A percentile compares a stretch with the other conserved stretches of the same genome.
Evolutionary conservation across 1,284 basidiomycete species (phyloP).

Genomic region (Ustilago vetiveriae): DNA sequence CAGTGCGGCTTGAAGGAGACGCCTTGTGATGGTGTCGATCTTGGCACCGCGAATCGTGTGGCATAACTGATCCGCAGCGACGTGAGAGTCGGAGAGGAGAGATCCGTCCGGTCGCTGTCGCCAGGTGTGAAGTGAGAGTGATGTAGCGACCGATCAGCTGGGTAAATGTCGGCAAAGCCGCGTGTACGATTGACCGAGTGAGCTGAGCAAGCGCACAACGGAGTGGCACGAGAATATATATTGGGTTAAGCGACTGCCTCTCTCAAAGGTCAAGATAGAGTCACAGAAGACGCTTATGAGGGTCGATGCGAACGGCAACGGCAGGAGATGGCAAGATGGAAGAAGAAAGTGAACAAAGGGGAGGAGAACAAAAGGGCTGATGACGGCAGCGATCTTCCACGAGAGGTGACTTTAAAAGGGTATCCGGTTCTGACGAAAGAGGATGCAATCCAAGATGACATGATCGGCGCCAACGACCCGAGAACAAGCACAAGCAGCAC

Average conservation of each 20-base stretch:
- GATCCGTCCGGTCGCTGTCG: not conserved
- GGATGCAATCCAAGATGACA: not conserved
- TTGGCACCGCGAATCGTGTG: conserved; percentile 4
- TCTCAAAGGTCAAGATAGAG: too few relatives aligned
- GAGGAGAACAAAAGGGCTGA: not conserved
- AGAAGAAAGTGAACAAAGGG: not conserved
- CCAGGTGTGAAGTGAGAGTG: too few relatives aligned
- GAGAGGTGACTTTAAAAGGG: conserved; percentile 4
- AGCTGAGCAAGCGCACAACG: too few relatives aligned
- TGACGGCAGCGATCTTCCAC: not conserved
- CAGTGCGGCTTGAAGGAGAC: conserved; percentile 11
- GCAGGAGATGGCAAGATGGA: not conserved
- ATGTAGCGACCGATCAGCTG: too few relatives aligned
- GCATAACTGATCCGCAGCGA: conserved; percentile 22
- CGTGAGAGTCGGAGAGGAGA: not conserved
- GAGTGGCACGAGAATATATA: too few relatives aligned
- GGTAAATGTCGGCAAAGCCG: not conserved
- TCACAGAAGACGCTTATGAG: too few relatives aligned
- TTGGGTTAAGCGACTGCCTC: too few relatives aligned
- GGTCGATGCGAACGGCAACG: not conserved
- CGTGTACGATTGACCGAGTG: not conserved
- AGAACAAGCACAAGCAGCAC: not conserved
- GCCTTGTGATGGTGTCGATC: conserved; percentile 18
- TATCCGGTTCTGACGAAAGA: not conserved
- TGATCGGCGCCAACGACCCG: not conserved